These are phyloP conservation scores for Teunomyces barrocoloradensis DNA, from an alignment of 805 yeast species.

Conservation along the genomic window DNA sequence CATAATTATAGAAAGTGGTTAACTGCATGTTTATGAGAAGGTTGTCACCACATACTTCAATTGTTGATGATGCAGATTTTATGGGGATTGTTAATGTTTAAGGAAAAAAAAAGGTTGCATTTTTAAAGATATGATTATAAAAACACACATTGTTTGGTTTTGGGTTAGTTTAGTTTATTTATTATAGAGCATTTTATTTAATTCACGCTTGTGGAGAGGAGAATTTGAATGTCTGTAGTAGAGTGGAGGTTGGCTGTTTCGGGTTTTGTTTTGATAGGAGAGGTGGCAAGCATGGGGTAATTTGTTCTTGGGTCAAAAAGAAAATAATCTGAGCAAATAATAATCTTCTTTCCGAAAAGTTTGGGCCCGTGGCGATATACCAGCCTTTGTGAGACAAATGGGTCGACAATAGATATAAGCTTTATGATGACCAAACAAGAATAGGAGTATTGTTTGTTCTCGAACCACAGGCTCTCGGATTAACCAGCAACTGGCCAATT, in stretches of 20 bases:
- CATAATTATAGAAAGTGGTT: slow-evolving; percentile 41
- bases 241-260: background rate
- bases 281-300: slow-evolving; percentile 7
- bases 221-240: background rate
- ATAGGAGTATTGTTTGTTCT: background rate
- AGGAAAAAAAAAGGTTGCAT: slow-evolving; percentile 3
- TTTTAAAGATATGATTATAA: slow-evolving; percentile 1
- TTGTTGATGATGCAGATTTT: slow-evolving; percentile 1
- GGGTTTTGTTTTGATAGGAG: background rate
- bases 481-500: no score
- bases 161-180: slow-evolving; percentile 1
- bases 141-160: slow-evolving; percentile 4
- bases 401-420: background rate
- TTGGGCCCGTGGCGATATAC: slow-evolving; percentile 4
- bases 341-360: background rate
- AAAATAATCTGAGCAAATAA: background rate
- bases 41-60: background rate
- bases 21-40: slow-evolving; percentile 26
- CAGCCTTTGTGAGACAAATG: background rate
- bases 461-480: background rate
- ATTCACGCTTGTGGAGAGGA: background rate
- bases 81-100: background rate
- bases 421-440: background rate
- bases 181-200: slow-evolving; percentile 6
- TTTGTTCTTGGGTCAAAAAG: background rate